Evolutionary conservation across 768 basidiomycete species (phyloP), one percentile per base, ranked within the genome.

Genomic region (Calvatia gigantea): DNA sequence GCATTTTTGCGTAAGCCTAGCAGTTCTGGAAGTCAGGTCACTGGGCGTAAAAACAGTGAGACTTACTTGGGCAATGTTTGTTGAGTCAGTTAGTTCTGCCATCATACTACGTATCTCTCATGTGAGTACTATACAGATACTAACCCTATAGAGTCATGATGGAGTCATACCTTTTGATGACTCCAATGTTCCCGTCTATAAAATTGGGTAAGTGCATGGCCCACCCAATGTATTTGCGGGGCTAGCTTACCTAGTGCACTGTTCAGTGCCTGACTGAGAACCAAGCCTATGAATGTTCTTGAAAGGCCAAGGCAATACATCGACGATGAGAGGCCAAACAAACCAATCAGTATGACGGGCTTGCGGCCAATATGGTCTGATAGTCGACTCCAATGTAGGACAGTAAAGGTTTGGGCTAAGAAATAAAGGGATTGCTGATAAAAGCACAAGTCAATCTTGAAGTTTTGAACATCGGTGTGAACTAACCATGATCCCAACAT

Each of bases 261-360:
- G 58, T 85, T 87, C 31, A 90, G 68, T 60, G 77, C 75, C 55
- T 87, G 86, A 62, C 86, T 81, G 25, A 80, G 43, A 2, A 87
- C 79, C 2, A 86, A 71, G 5, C 83, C 83, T 80, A 77, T 82
- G 62, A 86, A 89, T 0, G 86, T 83, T 51, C 67, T 83, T 0
- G 87, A 88, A 14, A 91, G 67, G 21, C 89, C 89, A 59, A 91
- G 90, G 65, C 79, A 83, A 52, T 81, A 84, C 84, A 90, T 89
- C 0, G 86, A 88, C 9, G 79, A 31, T 0, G 84, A 81, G 14
- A 89, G 63, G 3, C 89, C 89, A 27, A 79, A 67, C 1, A 91
- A 69, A 1, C 89, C 89, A 0, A 66, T 74, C 51, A 91, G 72
- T 57, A 91, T 81, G 21, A 91, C 82, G 0, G 90, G 89, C 60